Evolutionary conservation across 345 rosid genomes (phyloP).

Genomic region (Balakata baccata): DNA sequence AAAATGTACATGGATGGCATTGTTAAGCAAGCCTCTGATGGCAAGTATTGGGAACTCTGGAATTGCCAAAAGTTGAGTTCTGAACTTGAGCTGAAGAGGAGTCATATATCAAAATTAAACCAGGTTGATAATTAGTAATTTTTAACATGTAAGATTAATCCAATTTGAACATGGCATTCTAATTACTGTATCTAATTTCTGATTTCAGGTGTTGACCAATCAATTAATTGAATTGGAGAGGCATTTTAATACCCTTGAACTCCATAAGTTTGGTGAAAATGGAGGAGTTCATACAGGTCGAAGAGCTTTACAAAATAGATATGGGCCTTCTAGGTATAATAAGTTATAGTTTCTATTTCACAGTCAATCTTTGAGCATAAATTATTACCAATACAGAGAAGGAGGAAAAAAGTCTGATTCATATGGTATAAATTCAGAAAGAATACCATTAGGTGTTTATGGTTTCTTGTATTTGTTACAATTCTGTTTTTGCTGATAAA

Average conservation of each 20-base stretch:
- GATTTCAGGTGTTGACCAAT: conserved; percentile 72
- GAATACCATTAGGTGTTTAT: not conserved
- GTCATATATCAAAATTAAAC: conserved; percentile 53
- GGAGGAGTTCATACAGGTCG: conserved; percentile 43
- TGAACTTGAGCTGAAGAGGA: conserved; percentile 80
- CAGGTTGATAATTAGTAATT: conserved; percentile 46
- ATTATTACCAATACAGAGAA: not conserved
- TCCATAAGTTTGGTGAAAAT: conserved; percentile 64
- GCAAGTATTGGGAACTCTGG: conserved; percentile 85
- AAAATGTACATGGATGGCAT: conserved; percentile 71
- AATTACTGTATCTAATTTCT: conserved; percentile 18
- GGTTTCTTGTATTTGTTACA: not conserved
- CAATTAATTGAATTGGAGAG: conserved; percentile 82
- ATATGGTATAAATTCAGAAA: not conserved
- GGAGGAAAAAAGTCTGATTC: not conserved
- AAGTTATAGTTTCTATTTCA: conserved; percentile 9
- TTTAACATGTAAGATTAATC: conserved; percentile 13
- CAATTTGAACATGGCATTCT: conserved; percentile 17
- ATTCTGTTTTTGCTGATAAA: conserved; percentile 14
- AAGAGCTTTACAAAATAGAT: conserved; percentile 47
- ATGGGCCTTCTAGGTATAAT: conserved; percentile 63
- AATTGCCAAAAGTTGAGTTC: conserved; percentile 75
- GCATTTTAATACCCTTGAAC: conserved; percentile 82
- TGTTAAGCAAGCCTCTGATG: conserved; percentile 80
- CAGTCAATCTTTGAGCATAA: not conserved